Base-by-base conservation (phyloP, 176 grass and related monocot species). In the Rhynchospora breviuscula region DNA sequence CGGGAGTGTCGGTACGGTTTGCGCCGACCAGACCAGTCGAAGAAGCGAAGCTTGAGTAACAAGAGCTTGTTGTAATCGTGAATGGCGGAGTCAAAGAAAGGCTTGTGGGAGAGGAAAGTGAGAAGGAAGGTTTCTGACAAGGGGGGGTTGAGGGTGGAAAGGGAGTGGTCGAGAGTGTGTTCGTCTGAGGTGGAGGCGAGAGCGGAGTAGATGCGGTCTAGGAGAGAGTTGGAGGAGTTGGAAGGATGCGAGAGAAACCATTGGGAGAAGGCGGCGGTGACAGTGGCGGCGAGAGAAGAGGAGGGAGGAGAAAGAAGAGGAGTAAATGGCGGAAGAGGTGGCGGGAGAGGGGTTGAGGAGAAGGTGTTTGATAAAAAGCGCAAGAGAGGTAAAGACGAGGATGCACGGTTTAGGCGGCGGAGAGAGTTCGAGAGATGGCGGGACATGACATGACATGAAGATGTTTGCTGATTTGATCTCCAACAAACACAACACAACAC, bases 21-120 rank as follows among this genome's bases (percentile, higher is more conserved):
- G 62, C 79, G 89, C 45, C 78, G 89, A 3, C 96, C 91, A 8
- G 93, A 89, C 93, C 91, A 95, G 85, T 99, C 96, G 46, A 99
- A 99, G 86, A 99, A 99, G 17, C 84, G 81, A 70, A 95, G 84
- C 63, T 92, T 92, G 46, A 95, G 89, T 68, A 93, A 79, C 71
- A 98, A 88, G 45, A 93, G 88, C 11, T 71, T 59, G 5, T 79
- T 63, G 21, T 18, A 74, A 35, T 76, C 81, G 57, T 63, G 12
- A 62, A 67, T 49, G 65, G 86, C 65, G 84, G 87, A 74, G 81
- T 22, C 23, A 19, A 77, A 78, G 85, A 79, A 56, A 10, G 40
- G 88, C 18, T 63, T 61, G 91, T 93, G 89, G 10, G 71, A 81
- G 35, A 98, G 89, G 44, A 89, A 83, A 15, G 65, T 43, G 17